Evolutionary conservation across 495 filamentous ascomycete genomes (phyloP), one percentile per base, ranked within the genome.

Genomic region (Penicillium diatomitis): DNA sequence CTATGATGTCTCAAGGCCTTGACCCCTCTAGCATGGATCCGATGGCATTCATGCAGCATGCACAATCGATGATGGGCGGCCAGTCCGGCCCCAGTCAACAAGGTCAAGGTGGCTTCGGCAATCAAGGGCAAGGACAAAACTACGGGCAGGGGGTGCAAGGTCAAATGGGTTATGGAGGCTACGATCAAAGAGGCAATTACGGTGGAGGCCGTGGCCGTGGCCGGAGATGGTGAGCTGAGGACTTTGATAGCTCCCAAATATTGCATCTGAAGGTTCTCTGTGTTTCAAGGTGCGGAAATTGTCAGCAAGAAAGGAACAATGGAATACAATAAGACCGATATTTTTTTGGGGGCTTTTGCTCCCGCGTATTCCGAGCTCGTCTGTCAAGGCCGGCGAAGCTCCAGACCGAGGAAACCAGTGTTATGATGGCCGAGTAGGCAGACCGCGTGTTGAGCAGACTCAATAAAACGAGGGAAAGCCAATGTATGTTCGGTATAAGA

Each of bases 1-100:
- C 81, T 55, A 89, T 94, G 84, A 88, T 88, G 74, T 75, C 81
- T 11, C 76, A 78, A 32, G 88, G 90, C n/a, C 77, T 92, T 62
- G 88, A 95, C 65, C 84, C 84, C 7, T 78, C 75, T 12, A 79
- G 87, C 60, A 88, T 94, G 83, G 85, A 87, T 53, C 80, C 78
- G 1, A 74, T 73, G 65, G 52, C 69, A 5, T 77, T 77, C 47
- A 75, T 77, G 74, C 71, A 73, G 44, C 70, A 75, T 52, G 74
- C 75, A 32, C 71, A 75, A 49, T 61, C 66, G 6, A 71, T 75
- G 72, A 77, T 79, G 73, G 65, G 66, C 12, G 68, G 66, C 7
- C 69, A 69, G 54, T 58, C 67, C 44, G 71, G 67, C 37, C 66
- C 66, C 48, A 68, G 63, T 47, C 70, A 65, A 43, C 68, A 65